Percentiles rank a stretch among this genome's conserved stretches.
phyloP scores from a whole-genome alignment of 805 yeast species.

The Candida ovalis region DNA sequence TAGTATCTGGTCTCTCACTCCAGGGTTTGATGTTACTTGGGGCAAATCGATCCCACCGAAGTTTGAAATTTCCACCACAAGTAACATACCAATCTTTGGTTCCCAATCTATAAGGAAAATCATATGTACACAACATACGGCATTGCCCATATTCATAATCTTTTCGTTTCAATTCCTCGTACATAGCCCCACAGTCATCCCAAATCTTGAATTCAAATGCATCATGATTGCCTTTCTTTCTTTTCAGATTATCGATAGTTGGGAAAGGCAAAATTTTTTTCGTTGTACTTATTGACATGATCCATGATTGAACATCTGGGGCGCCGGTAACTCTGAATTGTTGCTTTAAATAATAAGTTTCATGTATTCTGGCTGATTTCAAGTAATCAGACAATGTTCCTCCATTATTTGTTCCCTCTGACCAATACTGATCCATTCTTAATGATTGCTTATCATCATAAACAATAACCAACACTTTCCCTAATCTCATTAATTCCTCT shows the following conservation, averaged over 20 bases:
- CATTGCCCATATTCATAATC: slow-evolving; percentile 37
- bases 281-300: slow-evolving; percentile 31
- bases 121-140: slow-evolving; percentile 41
- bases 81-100: slow-evolving; percentile 42
- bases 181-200: slow-evolving; percentile 41
- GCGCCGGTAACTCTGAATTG: slow-evolving; percentile 42
- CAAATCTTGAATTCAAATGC: slow-evolving; percentile 31
- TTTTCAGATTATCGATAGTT: slow-evolving; percentile 8
- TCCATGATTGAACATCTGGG: slow-evolving; percentile 38
- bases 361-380: slow-evolving; percentile 3
- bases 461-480: slow-evolving; percentile 39
- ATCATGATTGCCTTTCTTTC: slow-evolving; percentile 9
- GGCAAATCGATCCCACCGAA: slow-evolving; percentile 44
- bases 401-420: slow-evolving; percentile 29
- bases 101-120: slow-evolving; percentile 43
- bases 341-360: slow-evolving; percentile 30
- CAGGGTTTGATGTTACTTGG: slow-evolving; percentile 40
- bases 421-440: slow-evolving; percentile 45
- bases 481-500: slow-evolving; percentile 35
- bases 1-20: slow-evolving; percentile 43
- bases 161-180: slow-evolving; percentile 28
- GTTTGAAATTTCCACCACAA: slow-evolving; percentile 38
- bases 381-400: slow-evolving; percentile 28
- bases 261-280: slow-evolving; percentile 36
- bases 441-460: slow-evolving; percentile 44